Evolutionary conservation across 345 rosid genomes (phyloP).

Genomic region (Rhizophora mangle): DNA sequence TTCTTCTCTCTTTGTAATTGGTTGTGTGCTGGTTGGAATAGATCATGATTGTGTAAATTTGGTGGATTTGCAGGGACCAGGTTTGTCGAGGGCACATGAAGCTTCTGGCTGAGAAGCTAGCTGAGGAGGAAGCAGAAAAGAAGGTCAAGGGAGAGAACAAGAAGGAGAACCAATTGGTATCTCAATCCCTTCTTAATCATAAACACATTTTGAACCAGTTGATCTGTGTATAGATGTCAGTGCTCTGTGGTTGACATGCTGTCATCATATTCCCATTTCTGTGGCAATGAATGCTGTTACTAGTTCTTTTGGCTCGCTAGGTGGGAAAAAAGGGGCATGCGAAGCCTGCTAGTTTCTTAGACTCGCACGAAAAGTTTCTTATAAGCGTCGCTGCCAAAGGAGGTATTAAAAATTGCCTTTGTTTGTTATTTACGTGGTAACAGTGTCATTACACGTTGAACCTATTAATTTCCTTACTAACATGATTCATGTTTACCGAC

Average conservation of each 20-base stretch:
- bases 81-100: conserved; percentile 74
- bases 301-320: conserved; percentile 32
- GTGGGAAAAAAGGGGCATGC: conserved; percentile 81
- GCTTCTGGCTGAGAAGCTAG: conserved; percentile 82
- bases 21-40: not conserved
- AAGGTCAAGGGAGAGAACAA: conserved; percentile 73
- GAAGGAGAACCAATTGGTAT: conserved; percentile 82
- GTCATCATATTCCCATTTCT: not conserved
- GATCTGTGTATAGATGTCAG: not conserved
- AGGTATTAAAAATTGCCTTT: conserved; percentile 46
- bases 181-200: not conserved
- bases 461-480: conserved; percentile 25
- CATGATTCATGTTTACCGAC: conserved; percentile 14
- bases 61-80: conserved; percentile 64
- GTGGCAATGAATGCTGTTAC: conserved; percentile 28
- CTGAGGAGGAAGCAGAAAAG: conserved; percentile 70
- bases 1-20: not conserved
- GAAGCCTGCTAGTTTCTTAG: conserved; percentile 73
- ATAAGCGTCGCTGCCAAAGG: conserved; percentile 94
- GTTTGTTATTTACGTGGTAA: not conserved
- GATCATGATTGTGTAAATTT: not conserved
- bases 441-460: not conserved
- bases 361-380: conserved; percentile 74
- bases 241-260: not conserved
- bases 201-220: no score